Evolutionary conservation across 208 protist species (phyloP).

Genomic region (Acanthamoeba sp.): DNA sequence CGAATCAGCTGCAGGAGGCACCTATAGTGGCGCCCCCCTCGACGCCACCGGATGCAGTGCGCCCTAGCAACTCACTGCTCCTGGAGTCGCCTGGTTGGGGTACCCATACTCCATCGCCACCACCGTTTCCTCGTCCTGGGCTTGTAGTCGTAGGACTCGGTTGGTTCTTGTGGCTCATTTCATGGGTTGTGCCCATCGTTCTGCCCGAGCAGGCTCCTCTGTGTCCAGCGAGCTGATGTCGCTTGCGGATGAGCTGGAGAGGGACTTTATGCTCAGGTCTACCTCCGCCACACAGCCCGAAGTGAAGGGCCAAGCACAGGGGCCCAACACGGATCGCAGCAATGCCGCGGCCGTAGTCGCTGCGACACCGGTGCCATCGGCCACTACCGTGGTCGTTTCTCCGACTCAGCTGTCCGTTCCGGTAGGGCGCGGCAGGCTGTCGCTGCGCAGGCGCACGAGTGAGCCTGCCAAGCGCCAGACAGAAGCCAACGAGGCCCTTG

Average conservation of each 20-base stretch:
- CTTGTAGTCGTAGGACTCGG: neutral
- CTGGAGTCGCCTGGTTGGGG: slow-evolving; percentile 4
- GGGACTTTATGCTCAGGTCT: neutral
- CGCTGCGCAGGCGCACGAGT: neutral
- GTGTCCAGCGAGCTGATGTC: neutral
- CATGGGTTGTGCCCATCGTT: no score
- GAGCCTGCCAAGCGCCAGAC: neutral
- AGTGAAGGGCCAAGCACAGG: neutral
- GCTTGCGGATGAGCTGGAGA: neutral
- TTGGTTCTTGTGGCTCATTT: no score
- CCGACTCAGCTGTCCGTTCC: neutral
- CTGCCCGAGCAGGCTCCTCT: neutral
- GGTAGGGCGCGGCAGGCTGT: neutral
- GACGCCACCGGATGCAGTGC: neutral
- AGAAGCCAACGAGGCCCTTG: neutral
- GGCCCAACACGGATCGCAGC: neutral
- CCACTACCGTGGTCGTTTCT: neutral
- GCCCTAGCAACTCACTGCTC: neutral
- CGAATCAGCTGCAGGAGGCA: neutral
- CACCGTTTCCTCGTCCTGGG: neutral
- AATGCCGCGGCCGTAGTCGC: neutral
- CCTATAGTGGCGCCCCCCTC: neutral
- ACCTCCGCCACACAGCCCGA: neutral
- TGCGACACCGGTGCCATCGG: neutral
- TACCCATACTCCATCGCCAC: neutral